Base-by-base conservation (phyloP, 176 grass and related monocot species). In the Triticum timopheevii region DNA sequence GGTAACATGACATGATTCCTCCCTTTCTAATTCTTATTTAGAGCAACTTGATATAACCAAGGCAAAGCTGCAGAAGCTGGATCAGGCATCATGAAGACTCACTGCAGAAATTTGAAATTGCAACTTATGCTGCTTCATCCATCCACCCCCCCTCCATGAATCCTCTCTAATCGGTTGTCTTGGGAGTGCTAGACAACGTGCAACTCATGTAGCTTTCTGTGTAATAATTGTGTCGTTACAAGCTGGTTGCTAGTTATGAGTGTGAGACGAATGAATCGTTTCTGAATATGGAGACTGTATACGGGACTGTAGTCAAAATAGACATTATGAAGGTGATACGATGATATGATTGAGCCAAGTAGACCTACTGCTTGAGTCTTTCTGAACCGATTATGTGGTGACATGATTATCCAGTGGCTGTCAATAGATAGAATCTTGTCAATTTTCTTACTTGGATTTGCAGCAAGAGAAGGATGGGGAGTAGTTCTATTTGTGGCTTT, bases 41-140 rank as follows among this genome's bases (percentile, higher is more conserved):
- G 90, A 91, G 38, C 85, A 91, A 71, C 77, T 91, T 76, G 85
- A 91, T 61, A 23, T 77, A 23, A 69, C 90, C 5, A 88, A 81
- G 64, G 49, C 77, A 39, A 38, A 52, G 9, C 52, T 91, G 24
- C 73, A 76, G 62, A 91, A 88, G 82, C 69, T 88, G 30, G 82
- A 85, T 68, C 80, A 84, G 40, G 81, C 85, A 20, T 38, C 36
- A 38, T 91, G 49, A 91, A 35, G 59, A 1, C 34, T 30, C 10
- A 4, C 35, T 1, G 30, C 74, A 75, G 34, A 28, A 35, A 20
- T 25, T 73, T 13, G 23, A 74, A 17, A 4, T 16, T 74, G 71
- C n/a, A 25, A 47, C 70, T 20, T 56, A 25, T 27, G 71, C 40
- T 74, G 12, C 39, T 74, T 74, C n/a, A 74, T 74, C 27, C 22